Conservation (phyloP, 768 basidiomycete genomes). For the Hysterangium stoloniferum region DNA sequence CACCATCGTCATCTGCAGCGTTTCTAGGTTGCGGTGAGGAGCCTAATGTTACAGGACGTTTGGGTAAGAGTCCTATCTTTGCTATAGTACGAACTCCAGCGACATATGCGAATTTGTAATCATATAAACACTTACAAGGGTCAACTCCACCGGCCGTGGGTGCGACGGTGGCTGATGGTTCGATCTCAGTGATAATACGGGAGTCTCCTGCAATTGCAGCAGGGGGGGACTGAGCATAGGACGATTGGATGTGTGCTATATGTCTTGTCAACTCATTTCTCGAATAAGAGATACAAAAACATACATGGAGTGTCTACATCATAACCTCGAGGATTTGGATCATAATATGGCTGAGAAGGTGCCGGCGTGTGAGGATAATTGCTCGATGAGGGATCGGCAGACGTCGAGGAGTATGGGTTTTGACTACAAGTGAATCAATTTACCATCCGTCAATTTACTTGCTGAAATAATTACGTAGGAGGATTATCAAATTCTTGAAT, state of each 20-base stretch:
- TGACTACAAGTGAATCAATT: neutral
- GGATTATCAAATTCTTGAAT: conserved; percentile 71
- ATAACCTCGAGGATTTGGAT: neutral
- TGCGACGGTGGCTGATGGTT: conserved; percentile 1
- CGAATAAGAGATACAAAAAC: neutral
- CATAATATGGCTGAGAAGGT: conserved; percentile 1
- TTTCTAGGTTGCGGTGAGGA: conserved; percentile 17
- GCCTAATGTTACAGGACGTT: conserved; percentile 60
- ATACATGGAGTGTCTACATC: neutral
- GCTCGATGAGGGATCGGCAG: conserved; percentile 1
- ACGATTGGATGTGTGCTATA: neutral
- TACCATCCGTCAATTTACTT: no score
- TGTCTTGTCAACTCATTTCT: neutral
- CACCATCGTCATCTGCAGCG: conserved; percentile 26
- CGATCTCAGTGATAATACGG: neutral
- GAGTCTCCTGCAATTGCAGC: neutral
- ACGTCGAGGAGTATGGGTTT: neutral
- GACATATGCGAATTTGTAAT: neutral
- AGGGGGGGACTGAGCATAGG: neutral
- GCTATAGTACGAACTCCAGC: no score
- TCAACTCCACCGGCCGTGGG: conserved; percentile 8
- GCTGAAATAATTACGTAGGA: conserved; percentile 10
- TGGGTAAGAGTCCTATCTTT: conserved; percentile 65
- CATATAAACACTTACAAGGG: conserved; percentile 12
- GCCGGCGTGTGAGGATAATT: conserved; percentile 2